A percentile compares a stretch with the other conserved stretches of the same genome.
These are phyloP conservation scores for Phytomonas sp. DNA, from an alignment of 208 protist species.

Conservation along the genomic window DNA sequence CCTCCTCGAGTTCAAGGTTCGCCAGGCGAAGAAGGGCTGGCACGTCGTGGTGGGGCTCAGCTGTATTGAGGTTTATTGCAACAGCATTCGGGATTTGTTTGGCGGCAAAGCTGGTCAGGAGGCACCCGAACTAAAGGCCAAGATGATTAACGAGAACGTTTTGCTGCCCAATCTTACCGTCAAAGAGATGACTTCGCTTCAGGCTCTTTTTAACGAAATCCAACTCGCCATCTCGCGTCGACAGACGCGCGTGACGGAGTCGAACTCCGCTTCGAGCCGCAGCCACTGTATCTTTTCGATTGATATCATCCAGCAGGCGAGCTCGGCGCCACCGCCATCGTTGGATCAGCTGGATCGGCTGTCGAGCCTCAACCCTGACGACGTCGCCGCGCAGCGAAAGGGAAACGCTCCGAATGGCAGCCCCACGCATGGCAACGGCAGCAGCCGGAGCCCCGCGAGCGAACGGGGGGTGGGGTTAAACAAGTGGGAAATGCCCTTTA, in stretches of 20 bases:
- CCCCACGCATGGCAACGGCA: neutral
- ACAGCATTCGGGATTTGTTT: slow-evolving; percentile 82
- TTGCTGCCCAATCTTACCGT: slow-evolving; percentile 56
- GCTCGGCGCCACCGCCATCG: slow-evolving; percentile 49
- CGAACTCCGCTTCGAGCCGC: slow-evolving; percentile 84
- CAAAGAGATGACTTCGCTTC: slow-evolving; percentile 53
- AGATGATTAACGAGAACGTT: slow-evolving; percentile 70
- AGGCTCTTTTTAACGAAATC: slow-evolving; percentile 64
- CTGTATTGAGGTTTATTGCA: slow-evolving; percentile 86
- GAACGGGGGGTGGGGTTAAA: slow-evolving; percentile 12
- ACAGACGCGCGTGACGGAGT: slow-evolving; percentile 58
- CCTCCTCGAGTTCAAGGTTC: slow-evolving; percentile 61
- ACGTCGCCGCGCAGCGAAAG: neutral
- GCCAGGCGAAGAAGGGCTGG: slow-evolving; percentile 45
- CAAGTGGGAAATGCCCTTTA: slow-evolving; percentile 67
- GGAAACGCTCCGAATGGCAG: neutral
- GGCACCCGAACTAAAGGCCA: slow-evolving; percentile 66
- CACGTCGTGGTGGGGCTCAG: slow-evolving; percentile 78
- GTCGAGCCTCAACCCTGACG: neutral
- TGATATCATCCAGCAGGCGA: slow-evolving; percentile 81
- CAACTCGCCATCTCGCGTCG: slow-evolving; percentile 62
- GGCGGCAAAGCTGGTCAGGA: slow-evolving; percentile 29
- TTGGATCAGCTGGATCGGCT: slow-evolving; percentile 37
- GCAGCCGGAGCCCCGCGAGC: neutral
- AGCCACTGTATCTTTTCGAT: slow-evolving; percentile 90